Evolutionary conservation across 345 rosid genomes (phyloP).

Genomic region (Citrus inodora): DNA sequence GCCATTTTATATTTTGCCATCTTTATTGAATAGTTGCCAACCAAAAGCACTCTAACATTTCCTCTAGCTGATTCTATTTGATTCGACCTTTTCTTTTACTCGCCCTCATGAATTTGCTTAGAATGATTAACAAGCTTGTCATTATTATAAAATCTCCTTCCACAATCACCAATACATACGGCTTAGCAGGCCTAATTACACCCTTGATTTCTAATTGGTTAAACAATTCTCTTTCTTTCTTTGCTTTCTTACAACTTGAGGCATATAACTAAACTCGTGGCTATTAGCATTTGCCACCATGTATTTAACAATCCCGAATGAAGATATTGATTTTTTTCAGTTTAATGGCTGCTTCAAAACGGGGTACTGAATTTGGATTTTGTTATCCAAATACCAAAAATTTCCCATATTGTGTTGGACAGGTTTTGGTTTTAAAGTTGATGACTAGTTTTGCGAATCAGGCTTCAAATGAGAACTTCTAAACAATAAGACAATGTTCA

Average conservation of each 20-base stretch:
- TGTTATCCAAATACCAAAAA: constrained; percentile 85
- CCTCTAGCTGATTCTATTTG: constrained; percentile 79
- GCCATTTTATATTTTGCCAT: constrained; percentile 74
- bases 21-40: constrained; percentile 67
- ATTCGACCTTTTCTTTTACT: constrained; percentile 67
- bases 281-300: constrained; percentile 71
- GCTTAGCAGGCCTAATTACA: constrained; percentile 46
- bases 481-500: not conserved
- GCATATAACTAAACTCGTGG: constrained; percentile 57
- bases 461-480: constrained; percentile 19
- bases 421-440: constrained; percentile 16
- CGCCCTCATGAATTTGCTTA: constrained; percentile 72
- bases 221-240: constrained; percentile 49
- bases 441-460: constrained; percentile 23
- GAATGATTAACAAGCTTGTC: constrained; percentile 73
- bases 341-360: constrained; percentile 62
- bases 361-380: constrained; percentile 49
- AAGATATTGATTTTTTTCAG: constrained; percentile 56
- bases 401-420: constrained; percentile 41
- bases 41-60: constrained; percentile 62
- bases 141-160: constrained; percentile 62
- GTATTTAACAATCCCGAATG: constrained; percentile 53
- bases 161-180: constrained; percentile 52
- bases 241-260: constrained; percentile 46
- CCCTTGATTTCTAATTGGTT: constrained; percentile 62